Evolutionary conservation across 1,139 yeast genomes (phyloP), one percentile per base, ranked within the genome.

Genomic region (Hyphopichia fennica): DNA sequence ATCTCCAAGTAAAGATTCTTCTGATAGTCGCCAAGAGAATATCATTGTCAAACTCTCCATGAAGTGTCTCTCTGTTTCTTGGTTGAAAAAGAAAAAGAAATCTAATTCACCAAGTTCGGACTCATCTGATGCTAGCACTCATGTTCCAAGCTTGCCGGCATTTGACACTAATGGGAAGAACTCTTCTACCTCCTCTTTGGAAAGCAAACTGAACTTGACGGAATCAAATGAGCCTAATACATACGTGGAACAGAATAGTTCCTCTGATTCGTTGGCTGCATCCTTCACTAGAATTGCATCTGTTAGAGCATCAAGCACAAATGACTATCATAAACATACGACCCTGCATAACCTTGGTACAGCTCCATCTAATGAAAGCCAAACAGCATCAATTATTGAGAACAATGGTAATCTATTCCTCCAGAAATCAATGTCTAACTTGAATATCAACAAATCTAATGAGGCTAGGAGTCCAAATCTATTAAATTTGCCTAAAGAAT

Each of bases 11-110:
- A n/a, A n/a, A 30, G 11, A 7, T 7, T 4, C 8, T 11, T 37
- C 39, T 9, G 13, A 51, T 47, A 40, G 53, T 52, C 38, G 50
- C 22, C 55, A 66, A 55, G 53, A 57, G 17, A 67, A 65, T 19
- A 72, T 77, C 1, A 82, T 89, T 0, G 70, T 75, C 29, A 72
- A 81, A 40, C 64, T 87, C 38, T 83, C 95, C 0, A 57, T 65
- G n/a, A 75, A 81, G 47, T 86, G 95, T 54, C 60, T 86, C 41
- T 56, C 69, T 0, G 75, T 86, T 2, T 64, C 73, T 2, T 84
- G 90, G 85, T 65, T 87, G 20, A 66, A 62, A 45, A 30, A 47
- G 45, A 31, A 51, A 43, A 17, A 41, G 41, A 22, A 22, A 39
- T 16, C 29, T 14, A 4, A 5, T 9, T 22, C 28, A 4, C 18